Conservation (phyloP, 2,329 filamentous ascomycete genomes). For the Raffaelea deltoideospora region DNA sequence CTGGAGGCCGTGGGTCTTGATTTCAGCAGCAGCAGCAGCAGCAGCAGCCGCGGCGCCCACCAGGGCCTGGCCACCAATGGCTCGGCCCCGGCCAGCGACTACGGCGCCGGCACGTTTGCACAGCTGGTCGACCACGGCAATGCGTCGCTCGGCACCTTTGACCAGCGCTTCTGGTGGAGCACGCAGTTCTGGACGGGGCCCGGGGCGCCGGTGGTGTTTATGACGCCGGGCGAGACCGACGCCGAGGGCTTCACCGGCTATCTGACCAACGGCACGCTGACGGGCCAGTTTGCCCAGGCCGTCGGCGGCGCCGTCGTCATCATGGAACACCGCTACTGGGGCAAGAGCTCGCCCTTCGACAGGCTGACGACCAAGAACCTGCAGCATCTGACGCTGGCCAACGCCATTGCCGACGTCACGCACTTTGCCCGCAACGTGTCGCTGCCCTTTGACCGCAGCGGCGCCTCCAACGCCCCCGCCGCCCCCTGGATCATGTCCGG, state of each 20-base stretch:
- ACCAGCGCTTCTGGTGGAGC: slow-evolving; percentile 25
- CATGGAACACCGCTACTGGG: slow-evolving; percentile 28
- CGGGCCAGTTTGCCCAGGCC: slow-evolving; percentile 22
- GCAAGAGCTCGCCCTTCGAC: slow-evolving; percentile 21
- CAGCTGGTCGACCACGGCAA: slow-evolving; percentile 26
- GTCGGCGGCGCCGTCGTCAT: slow-evolving; percentile 24
- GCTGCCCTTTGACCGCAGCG: slow-evolving; percentile 34
- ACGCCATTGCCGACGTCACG: slow-evolving; percentile 24
- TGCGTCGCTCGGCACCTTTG: slow-evolving; percentile 24
- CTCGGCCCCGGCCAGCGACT: too few species aligned
- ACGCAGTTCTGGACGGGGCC: slow-evolving; percentile 24
- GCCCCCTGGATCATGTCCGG: slow-evolving; percentile 41
- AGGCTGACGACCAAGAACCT: slow-evolving; percentile 21
- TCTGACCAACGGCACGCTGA: slow-evolving; percentile 27
- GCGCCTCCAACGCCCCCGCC: slow-evolving; percentile 27
- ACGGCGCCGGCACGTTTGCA: slow-evolving; percentile 17
- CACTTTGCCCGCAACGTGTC: slow-evolving; percentile 27
- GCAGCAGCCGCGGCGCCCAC: not conserved
- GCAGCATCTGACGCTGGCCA: slow-evolving; percentile 23
- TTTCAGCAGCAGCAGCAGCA: not conserved
- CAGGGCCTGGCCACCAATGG: not conserved
- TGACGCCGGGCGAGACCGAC: slow-evolving; percentile 24
- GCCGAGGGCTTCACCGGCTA: slow-evolving; percentile 25
- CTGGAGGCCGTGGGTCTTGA: not conserved
- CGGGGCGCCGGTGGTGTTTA: slow-evolving; percentile 23